Evolutionary conservation across 352 stramenopile genomes (phyloP), one percentile per base, ranked within the genome.

Genomic region (Plasmopara halstedii): DNA sequence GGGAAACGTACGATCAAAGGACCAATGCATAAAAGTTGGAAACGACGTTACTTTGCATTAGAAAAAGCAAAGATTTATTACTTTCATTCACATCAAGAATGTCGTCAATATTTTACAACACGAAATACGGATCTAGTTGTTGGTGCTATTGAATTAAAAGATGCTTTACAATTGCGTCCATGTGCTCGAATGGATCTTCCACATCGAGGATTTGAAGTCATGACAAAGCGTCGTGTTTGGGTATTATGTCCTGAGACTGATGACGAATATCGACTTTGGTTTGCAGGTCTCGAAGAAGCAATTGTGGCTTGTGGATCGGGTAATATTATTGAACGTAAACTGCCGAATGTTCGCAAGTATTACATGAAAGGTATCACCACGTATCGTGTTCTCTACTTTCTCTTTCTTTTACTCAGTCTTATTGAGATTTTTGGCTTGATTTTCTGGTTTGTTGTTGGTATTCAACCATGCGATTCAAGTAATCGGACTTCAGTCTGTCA

Each of bases 51-150:
- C 64, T 93, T 93, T 53, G 70, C 82, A 18, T 55, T 93, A 8
- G 82, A 93, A 54, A 89, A 88, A 50, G 70, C 78, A 58, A 90
- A 90, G 71, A 88, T 93, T 56, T 93, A 79, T 63, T 93, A 93
- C 62, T 93, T 93, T 62, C 82, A 91, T 51, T 85, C 65, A 31
- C 78, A 93, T 42, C 37, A 86, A 5, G 82, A 93, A 46, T 93
- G 82, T 42, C 78, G 82, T 2, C 78, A 88, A 60, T 93, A 90
- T 56, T 93, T 93, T 42, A 88, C 74, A 39, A 89, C 79, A 25
- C 78, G 82, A 11, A 93, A 90, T 33, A 56, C 77, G 1, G 82
- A 93, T 19, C 40, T 93, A 9, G 82, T 93, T 0, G 74, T 93
- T 6, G 82, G 82, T 9, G 82, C 82, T 2, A 57, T 93, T 8